Conservation (phyloP, 2,329 filamentous ascomycete genomes). For the Neocucurbitaria cava region DNA sequence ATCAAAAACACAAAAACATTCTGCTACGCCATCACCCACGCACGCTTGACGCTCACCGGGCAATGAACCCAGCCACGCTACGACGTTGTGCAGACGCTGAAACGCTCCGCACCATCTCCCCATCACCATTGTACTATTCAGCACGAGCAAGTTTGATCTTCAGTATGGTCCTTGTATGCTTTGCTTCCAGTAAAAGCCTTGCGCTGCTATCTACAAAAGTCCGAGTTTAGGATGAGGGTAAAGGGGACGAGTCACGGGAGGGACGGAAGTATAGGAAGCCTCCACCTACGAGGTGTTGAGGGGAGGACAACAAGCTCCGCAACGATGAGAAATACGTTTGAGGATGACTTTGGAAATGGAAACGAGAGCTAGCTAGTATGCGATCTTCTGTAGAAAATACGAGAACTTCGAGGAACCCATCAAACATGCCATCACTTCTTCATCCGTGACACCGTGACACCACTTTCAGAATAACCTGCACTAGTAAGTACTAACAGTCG, state of each 20-base stretch:
- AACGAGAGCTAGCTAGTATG: conserved; percentile 1
- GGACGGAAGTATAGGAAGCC: conserved; percentile 8
- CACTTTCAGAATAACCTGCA: no score
- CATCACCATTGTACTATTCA: conserved; percentile 23
- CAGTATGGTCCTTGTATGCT: conserved; percentile 27
- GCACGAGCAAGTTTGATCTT: conserved; percentile 29
- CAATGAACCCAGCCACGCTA: conserved; percentile 9
- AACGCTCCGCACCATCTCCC: conserved; percentile 28
- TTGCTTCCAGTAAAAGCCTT: conserved; percentile 34
- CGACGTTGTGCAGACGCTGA: conserved; percentile 24
- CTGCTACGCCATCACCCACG: not conserved
- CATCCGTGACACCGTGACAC: conserved; percentile 13
- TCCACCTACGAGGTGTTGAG: conserved; percentile 24
- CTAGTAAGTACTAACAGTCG: no score
- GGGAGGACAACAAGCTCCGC: conserved; percentile 14
- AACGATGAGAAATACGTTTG: conserved; percentile 7
- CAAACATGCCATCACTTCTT: conserved; percentile 18
- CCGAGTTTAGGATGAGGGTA: conserved; percentile 7
- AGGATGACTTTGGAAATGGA: conserved; percentile 14
- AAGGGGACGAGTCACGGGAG: conserved; percentile 7
- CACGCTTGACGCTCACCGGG: not conserved
- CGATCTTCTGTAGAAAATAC: not conserved
- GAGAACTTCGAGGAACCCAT: conserved; percentile 17
- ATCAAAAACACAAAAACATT: conserved; percentile 5
- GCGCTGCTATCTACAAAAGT: conserved; percentile 30